A percentile compares a stretch with the other conserved stretches of the same genome.
Evolutionary conservation across 306 rosid genomes (phyloP).

Genomic region (Malus fusca): DNA sequence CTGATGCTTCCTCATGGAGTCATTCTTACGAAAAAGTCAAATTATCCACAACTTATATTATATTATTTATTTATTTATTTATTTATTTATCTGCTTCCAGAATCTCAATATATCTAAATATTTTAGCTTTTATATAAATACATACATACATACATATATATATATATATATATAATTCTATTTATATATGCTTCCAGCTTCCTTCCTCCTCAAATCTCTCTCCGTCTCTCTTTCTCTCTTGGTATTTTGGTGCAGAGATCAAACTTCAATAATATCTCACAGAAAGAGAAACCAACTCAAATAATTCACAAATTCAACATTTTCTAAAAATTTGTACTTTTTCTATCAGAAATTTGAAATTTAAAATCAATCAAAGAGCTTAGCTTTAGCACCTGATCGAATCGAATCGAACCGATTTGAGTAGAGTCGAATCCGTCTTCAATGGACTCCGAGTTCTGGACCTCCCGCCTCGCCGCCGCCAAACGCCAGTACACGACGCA

Average conservation of each 20-base stretch:
- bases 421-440: conserved; percentile 6
- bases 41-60: background rate
- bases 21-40: conserved; percentile 33
- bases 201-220: background rate
- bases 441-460: conserved; percentile 96
- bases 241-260: conserved; percentile 10
- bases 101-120: background rate
- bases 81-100: background rate
- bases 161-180: background rate
- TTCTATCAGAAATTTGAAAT: background rate
- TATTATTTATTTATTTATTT: background rate
- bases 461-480: conserved; percentile 90
- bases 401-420: conserved; percentile 4
- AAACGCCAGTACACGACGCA: conserved; percentile 77
- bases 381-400: conserved; percentile 12
- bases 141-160: background rate
- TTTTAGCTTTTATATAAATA: background rate
- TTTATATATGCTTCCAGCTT: background rate
- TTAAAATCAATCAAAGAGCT: background rate
- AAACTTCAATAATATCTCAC: background rate
- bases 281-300: background rate
- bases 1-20: background rate
- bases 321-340: background rate
- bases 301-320: background rate
- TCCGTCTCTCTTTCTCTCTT: background rate